phyloP scores from a whole-genome alignment of 306 rosid genomes.

The Hylodesmum podocarpum region DNA sequence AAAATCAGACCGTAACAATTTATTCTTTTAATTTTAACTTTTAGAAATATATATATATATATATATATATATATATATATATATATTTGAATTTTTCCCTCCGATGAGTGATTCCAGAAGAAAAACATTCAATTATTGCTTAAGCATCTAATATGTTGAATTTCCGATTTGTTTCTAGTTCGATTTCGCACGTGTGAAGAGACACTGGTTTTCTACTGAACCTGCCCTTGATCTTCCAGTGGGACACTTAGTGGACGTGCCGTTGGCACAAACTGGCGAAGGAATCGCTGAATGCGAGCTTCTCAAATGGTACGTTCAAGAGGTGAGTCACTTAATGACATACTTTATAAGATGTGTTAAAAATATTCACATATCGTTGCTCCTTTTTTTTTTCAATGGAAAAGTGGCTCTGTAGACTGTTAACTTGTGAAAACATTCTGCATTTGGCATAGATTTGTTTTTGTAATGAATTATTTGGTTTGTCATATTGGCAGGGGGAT shows the following conservation, averaged over 20 bases:
- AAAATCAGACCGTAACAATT: too few species aligned
- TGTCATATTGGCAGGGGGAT: constrained; percentile 70
- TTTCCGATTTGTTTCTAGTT: constrained; percentile 35
- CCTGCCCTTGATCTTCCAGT: constrained; percentile 39
- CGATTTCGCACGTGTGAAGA: constrained; percentile 27
- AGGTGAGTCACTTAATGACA: constrained; percentile 52
- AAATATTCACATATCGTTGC: background rate
- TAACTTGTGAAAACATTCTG: background rate
- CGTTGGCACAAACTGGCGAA: constrained; percentile 97
- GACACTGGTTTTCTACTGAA: constrained; percentile 56
- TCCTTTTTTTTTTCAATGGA: background rate
- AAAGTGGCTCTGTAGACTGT: background rate
- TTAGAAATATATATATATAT: too few species aligned
- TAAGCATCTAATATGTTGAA: background rate
- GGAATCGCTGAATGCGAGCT: constrained; percentile 99
- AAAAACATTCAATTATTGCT: too few species aligned
- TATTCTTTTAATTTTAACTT: too few species aligned
- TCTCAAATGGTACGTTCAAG: constrained; percentile 90
- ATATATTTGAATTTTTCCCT: too few species aligned
- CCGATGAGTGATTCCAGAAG: too few species aligned
- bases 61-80: too few species aligned
- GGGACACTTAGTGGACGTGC: constrained; percentile 65
- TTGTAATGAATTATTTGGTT: background rate
- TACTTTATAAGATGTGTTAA: too few species aligned
- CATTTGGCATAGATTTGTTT: background rate